These are phyloP conservation scores for Exserohilum turcica DNA, from an alignment of 2,329 filamentous ascomycete genomes.

Conservation along the genomic window DNA sequence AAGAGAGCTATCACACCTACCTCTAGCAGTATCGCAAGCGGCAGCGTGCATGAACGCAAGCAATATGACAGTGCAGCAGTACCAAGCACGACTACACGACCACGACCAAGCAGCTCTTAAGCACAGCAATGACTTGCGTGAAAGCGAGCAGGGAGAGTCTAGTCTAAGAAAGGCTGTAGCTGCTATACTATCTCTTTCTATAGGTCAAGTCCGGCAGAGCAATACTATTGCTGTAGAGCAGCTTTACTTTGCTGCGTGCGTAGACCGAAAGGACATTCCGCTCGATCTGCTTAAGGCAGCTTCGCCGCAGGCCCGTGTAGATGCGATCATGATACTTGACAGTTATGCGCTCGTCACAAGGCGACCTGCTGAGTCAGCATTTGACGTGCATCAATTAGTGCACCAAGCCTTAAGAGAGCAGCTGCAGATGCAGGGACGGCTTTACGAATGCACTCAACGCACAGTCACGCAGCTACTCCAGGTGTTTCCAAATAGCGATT, in stretches of 20 bases:
- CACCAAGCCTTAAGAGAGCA: constrained; percentile 10
- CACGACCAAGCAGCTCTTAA: background rate
- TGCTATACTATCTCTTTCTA: background rate
- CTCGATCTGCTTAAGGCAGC: constrained; percentile 23
- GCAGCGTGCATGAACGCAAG: background rate
- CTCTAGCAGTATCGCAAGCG: background rate
- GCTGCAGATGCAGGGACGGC: constrained; percentile 11
- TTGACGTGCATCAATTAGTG: constrained; percentile 22
- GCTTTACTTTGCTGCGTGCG: constrained; percentile 50
- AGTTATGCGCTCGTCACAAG: constrained; percentile 16
- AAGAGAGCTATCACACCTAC: constrained; percentile 15
- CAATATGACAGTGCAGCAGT: background rate
- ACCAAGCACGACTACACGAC: background rate
- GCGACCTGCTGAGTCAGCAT: constrained; percentile 12
- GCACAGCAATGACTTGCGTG: background rate
- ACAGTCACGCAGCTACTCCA: constrained; percentile 11
- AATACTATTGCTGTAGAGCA: constrained; percentile 43
- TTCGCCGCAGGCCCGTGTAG: background rate
- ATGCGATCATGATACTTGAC: constrained; percentile 21
- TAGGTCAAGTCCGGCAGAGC: constrained; percentile 9
- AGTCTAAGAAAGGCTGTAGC: background rate
- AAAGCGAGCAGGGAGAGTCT: background rate
- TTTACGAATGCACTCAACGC: constrained; percentile 12
- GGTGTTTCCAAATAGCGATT: background rate
- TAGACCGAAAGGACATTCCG: constrained; percentile 34